A percentile compares a stretch with the other conserved stretches of the same genome.
These are phyloP conservation scores for Mycena kentingensis DNA, from an alignment of 768 basidiomycete genomes.

Conservation along the genomic window DNA sequence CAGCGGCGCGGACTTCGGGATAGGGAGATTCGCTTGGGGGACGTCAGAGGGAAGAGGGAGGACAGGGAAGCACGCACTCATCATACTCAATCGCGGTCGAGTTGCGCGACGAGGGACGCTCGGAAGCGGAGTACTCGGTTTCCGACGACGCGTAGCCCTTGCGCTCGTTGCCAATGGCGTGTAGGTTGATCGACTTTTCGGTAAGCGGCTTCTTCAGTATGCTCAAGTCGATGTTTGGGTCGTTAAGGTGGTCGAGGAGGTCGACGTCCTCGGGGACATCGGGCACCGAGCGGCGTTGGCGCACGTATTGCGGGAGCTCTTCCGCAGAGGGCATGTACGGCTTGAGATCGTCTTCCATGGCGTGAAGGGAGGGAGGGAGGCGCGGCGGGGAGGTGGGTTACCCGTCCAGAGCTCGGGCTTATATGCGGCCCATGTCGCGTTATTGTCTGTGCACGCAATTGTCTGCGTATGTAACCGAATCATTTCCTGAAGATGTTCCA, in stretches of 20 bases:
- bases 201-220: neutral
- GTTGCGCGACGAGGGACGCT: constrained; percentile 1
- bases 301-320: constrained; percentile 2
- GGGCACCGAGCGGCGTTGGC: constrained; percentile 1
- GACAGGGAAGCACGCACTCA: constrained; percentile 1
- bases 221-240: constrained; percentile 5
- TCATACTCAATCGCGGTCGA: constrained; percentile 5
- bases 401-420: too few species aligned
- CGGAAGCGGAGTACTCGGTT: neutral
- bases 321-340: constrained; percentile 1
- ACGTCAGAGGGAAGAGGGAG: neutral
- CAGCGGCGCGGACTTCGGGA: constrained; percentile 87
- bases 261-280: constrained; percentile 8
- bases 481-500: too few species aligned
- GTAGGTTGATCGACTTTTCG: neutral
- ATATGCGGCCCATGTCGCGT: too few species aligned
- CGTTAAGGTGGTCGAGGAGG: constrained; percentile 3
- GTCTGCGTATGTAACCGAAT: too few species aligned
- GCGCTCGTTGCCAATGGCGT: neutral
- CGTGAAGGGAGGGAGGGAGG: neutral
- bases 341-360: constrained; percentile 7
- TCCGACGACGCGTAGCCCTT: neutral
- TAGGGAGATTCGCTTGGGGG: constrained; percentile 77
- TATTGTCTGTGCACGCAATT: too few species aligned
- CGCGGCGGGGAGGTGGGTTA: neutral